Base-by-base conservation (phyloP, 2,329 filamentous ascomycete species). In the Botryotinia narcissicola region DNA sequence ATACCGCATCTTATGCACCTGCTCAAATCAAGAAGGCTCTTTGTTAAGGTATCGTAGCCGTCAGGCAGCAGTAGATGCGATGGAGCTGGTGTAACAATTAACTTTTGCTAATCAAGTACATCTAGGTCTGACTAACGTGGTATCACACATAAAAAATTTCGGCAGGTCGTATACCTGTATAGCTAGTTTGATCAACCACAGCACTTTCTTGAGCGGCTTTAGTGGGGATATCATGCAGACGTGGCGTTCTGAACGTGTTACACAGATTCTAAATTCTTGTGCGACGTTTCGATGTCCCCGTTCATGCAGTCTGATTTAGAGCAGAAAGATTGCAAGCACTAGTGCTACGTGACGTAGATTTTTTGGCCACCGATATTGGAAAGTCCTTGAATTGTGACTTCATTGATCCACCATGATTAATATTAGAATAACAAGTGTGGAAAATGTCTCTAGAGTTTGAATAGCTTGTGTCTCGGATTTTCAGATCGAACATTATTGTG, bases 21-120 rank as follows among this genome's bases (percentile, higher is more conserved):
- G 44, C 25, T 35, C 61, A 67, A 72, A 72, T 46, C 14, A 18
- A 54, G 70, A 71, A 57, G n/a, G 60, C 37, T 57, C 40, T 57
- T 29, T 54, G 20, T 54, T 44, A 18, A 4, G 60, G 51, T 66
- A 32, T 64, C 22, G 37, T 67, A 59, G 37, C 46, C 46, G 32
- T 51, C 44, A 51, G 69, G 59, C 42, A 71, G 32, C 69, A 64
- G 67, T 32, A 71, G 25, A 54, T 35, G 12, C 20, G 7, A 14
- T n/a, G 18, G 32, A 35, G 16, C n/a, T 66, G 14, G 29, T 51
- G n/a, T 29, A 29, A 29, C 40, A 37, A 42, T 16, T 18, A 57
- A 51, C 14, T 25, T 44, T 46, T 16, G 9, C 9, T 46, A 32
- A 44, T 37, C 25, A 48, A n/a, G 64, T 54, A 67, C 25, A 54